Evolutionary conservation across 164 flowering plant genomes (phyloP).

Genomic region (grape (Vitis vinifera)): DNA sequence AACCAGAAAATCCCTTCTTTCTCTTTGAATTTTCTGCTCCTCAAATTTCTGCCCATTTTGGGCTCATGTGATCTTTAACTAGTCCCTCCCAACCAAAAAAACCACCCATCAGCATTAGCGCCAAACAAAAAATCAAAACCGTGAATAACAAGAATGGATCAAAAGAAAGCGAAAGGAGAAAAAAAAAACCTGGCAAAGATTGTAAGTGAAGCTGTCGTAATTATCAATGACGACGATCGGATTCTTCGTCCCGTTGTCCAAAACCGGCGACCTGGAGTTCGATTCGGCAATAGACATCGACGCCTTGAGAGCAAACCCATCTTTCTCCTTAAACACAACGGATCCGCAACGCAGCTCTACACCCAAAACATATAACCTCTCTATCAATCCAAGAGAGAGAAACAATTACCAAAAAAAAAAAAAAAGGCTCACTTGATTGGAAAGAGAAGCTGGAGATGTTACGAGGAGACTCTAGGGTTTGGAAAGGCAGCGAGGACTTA

Average conservation of each 20-base stretch:
- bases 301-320: conserved; percentile 21
- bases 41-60: too few species aligned
- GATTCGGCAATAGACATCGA: conserved; percentile 22
- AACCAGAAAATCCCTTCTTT: too few species aligned
- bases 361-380: not conserved
- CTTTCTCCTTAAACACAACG: conserved; percentile 3
- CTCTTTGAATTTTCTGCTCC: too few species aligned
- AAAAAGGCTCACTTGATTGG: not conserved
- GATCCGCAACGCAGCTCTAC: conserved; percentile 18
- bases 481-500: too few species aligned
- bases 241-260: conserved; percentile 18
- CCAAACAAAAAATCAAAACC: not conserved
- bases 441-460: not conserved
- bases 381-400: not conserved
- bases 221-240: conserved; percentile 92
- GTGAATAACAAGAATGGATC: not conserved
- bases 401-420: too few species aligned
- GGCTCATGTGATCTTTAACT: too few species aligned
- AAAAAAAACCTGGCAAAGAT: conserved; percentile 82
- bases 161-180: not conserved
- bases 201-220: conserved; percentile 97
- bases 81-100: too few species aligned
- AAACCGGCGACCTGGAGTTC: conserved; percentile 17
- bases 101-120: not conserved
- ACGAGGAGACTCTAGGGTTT: conserved; percentile 1